Evolutionary conservation across 306 rosid species (phyloP), one percentile per base, ranked within the genome.

Genomic region (Chamaecrista fasciculata): DNA sequence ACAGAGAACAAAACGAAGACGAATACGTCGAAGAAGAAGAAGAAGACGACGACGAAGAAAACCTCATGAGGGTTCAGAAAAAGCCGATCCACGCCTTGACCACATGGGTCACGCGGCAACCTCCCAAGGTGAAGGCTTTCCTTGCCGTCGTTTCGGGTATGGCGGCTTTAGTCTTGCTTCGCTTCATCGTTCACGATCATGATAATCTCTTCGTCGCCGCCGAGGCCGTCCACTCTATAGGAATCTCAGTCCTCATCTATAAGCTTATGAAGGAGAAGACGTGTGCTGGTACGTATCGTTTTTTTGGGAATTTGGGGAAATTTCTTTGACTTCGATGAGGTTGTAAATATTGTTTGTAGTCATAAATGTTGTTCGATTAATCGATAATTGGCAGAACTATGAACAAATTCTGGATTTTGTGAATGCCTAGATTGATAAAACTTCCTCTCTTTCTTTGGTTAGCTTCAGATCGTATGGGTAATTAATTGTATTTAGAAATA

Each of bases 191-290:
- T 48, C 97, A 88, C 83, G 97, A 94, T 62, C 98, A 94, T 73
- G 98, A 94, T 66, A 94, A 90, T 66, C 97, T 94, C 70, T 94
- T 94, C 49, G 96, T 90, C 31, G 98, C 96, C 2, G 94, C 98
- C 5, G 97, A 90, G 83, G 97, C 96, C 20, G 94, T 94, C 15
- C 98, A 94, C 81, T 91, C 99, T 48, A 81, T 82, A 1, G 99
- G 99, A 56, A 94, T 94, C 52, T 79, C 85, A 5, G 96, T 94
- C 26, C 98, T 94, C 66, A 94, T 94, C 80, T 94, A 88, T 66
- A 94, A 94, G 83, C 96, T 94, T 79, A 88, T 77, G 81, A 94
- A 94, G 81, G 99, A 94, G 91, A 90, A 81, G 78, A 91, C 99
- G 3, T 94, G 99, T 50, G 96, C 97, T 42, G 99, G 99, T 93